Evolutionary conservation across 2,329 filamentous ascomycete genomes (phyloP).

Genomic region (Diaporthe helianthi): DNA sequence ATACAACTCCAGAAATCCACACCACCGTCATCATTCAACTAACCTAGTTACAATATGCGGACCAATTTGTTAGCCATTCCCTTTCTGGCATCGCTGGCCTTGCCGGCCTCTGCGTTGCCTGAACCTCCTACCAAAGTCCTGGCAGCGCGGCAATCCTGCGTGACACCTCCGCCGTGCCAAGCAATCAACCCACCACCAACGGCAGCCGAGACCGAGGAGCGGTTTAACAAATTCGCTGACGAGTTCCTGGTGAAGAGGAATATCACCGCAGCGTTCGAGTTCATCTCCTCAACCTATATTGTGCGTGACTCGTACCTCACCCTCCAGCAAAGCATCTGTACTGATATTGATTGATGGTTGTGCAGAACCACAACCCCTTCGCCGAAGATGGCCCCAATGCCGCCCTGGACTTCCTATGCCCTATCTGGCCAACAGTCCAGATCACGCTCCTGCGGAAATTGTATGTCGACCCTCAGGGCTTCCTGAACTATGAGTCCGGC

Average conservation of each 20-base stretch:
- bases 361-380: constrained; percentile 38
- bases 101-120: background rate
- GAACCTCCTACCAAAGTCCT: constrained; percentile 1
- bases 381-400: constrained; percentile 36
- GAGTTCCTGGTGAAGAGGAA: constrained; percentile 39
- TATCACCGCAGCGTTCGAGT: constrained; percentile 38
- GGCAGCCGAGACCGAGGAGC: constrained; percentile 35
- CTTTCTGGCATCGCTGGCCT: background rate
- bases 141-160: constrained; percentile 22
- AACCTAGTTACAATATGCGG: background rate
- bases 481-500: constrained; percentile 35
- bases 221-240: constrained; percentile 38
- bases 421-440: constrained; percentile 34
- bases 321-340: no score
- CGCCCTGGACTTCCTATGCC: constrained; percentile 36
- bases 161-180: constrained; percentile 38
- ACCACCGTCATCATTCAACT: background rate
- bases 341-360: no score
- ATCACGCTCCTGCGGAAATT: constrained; percentile 34
- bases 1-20: background rate
- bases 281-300: constrained; percentile 37
- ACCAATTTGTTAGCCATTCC: background rate
- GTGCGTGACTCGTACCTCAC: background rate
- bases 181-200: constrained; percentile 35
- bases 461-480: constrained; percentile 36